Percentiles rank a stretch among this genome's conserved stretches.
Evolutionary conservation across 1,139 yeast species (phyloP).

Genomic region (Meyerozyma smithsonii): DNA sequence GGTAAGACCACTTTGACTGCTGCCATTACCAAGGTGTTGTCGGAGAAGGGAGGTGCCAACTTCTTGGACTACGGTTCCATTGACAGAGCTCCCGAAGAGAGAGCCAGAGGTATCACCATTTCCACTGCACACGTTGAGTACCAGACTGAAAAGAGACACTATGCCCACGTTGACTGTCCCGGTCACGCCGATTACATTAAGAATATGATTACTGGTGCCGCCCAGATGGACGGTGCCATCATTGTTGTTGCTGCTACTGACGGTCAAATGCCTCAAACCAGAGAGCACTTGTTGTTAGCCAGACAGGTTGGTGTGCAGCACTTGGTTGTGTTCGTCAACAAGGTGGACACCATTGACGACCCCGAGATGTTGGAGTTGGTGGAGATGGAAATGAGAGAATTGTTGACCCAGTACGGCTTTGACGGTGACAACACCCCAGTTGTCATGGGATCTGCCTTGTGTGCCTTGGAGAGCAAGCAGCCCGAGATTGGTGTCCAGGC

Average conservation of each 20-base stretch:
- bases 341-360: conserved; percentile 96
- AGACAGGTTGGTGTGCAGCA: conserved; percentile 99
- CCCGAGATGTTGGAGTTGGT: conserved; percentile 99
- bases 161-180: conserved; percentile 57
- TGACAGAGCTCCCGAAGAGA: conserved; percentile 98
- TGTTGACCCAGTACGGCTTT: conserved; percentile 83
- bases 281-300: conserved; percentile 96
- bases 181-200: conserved; percentile 99
- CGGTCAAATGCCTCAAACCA: conserved; percentile 99
- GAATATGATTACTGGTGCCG: conserved; percentile 99
- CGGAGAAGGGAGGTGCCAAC: conserved; percentile 85
- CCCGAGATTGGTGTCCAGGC: conserved; percentile 93
- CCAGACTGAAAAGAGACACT: conserved; percentile 89
- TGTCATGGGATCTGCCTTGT: conserved; percentile 96
- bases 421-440: conserved; percentile 99
- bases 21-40: conserved; percentile 92
- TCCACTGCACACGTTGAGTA: conserved; percentile 97
- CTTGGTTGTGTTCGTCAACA: conserved; percentile 95
- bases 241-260: conserved; percentile 99
- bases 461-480: conserved; percentile 84
- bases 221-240: conserved; percentile 99
- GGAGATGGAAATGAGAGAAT: conserved; percentile 99
- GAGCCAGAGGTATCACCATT: conserved; percentile 99
- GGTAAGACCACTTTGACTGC: conserved; percentile 98
- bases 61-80: conserved; percentile 91